Percentiles rank a stretch among this genome's conserved stretches.
These are phyloP conservation scores for Discostella stelligera DNA, from an alignment of 352 stramenopile genomes.

Conservation along the genomic window DNA sequence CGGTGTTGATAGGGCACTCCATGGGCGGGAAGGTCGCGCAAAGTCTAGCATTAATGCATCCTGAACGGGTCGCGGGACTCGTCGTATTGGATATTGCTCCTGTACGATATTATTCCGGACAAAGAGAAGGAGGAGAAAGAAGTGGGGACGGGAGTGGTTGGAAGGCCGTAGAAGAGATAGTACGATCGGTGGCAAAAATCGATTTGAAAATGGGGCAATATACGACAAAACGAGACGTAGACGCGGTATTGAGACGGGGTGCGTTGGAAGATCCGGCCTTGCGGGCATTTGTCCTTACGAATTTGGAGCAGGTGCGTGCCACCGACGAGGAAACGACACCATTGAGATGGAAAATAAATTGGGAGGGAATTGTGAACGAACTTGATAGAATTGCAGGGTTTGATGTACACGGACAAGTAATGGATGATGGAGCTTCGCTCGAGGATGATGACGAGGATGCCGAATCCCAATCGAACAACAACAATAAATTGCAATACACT, in stretches of 20 bases:
- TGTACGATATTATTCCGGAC: slow-evolving; percentile 61
- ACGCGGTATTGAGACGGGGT: slow-evolving; percentile 43
- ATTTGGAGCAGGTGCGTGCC: slow-evolving; percentile 46
- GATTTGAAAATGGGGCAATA: slow-evolving; percentile 30
- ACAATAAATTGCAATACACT: slow-evolving; percentile 42
- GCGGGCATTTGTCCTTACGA: slow-evolving; percentile 79
- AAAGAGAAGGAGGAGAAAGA: slow-evolving; percentile 14
- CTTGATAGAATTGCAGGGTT: slow-evolving; percentile 76
- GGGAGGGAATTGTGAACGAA: slow-evolving; percentile 66
- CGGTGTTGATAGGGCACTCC: slow-evolving; percentile 74
- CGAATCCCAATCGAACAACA: slow-evolving; percentile 21
- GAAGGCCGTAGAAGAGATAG: slow-evolving; percentile 74
- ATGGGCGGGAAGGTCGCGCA: slow-evolving; percentile 84
- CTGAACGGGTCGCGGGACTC: slow-evolving; percentile 65
- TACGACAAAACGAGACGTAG: slow-evolving; percentile 61
- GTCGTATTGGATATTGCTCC: slow-evolving; percentile 82
- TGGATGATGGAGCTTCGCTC: slow-evolving; percentile 16
- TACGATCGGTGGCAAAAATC: slow-evolving; percentile 52
- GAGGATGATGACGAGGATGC: slow-evolving; percentile 24
- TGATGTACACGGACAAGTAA: slow-evolving; percentile 44
- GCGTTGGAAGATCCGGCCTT: slow-evolving; percentile 75
- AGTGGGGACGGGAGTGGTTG: slow-evolving; percentile 36
- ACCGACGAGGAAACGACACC: slow-evolving; percentile 10
- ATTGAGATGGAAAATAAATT: slow-evolving; percentile 75
- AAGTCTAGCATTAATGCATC: slow-evolving; percentile 65